Conservation (phyloP, 2,329 filamentous ascomycete genomes). For the Aspergillus quadricinctus region DNA sequence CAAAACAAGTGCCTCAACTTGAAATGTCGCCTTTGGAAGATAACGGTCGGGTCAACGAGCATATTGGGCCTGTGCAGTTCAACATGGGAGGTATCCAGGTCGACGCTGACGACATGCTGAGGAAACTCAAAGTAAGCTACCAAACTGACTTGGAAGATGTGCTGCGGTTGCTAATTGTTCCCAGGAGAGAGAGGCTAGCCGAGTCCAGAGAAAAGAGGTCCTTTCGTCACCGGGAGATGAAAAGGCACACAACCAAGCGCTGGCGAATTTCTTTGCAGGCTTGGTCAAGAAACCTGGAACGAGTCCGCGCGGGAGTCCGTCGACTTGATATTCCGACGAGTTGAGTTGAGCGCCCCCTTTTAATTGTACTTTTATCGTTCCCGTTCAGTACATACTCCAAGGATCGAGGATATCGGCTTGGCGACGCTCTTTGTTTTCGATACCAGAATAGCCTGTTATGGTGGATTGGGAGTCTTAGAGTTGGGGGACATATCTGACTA, state of each 20-base stretch:
- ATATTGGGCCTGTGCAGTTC: slow-evolving; percentile 92
- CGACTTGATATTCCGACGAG: slow-evolving; percentile 17
- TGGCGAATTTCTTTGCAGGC: slow-evolving; percentile 58
- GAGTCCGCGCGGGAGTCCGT: slow-evolving; percentile 36
- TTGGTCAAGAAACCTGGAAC: slow-evolving; percentile 50
- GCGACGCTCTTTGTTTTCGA: slow-evolving; percentile 24
- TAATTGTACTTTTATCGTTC: slow-evolving; percentile 21
- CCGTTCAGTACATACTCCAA: slow-evolving; percentile 52
- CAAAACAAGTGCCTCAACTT: slow-evolving; percentile 30
- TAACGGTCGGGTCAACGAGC: slow-evolving; percentile 58
- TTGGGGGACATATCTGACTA: background rate
- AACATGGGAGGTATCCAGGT: slow-evolving; percentile 98
- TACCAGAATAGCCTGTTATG: slow-evolving; percentile 9
- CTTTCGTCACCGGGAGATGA: slow-evolving; percentile 35
- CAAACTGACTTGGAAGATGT: background rate
- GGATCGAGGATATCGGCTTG: slow-evolving; percentile 57
- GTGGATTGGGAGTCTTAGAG: slow-evolving; percentile 11
- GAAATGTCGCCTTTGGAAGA: slow-evolving; percentile 36
- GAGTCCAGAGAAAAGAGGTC: slow-evolving; percentile 34
- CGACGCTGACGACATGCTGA: slow-evolving; percentile 88
- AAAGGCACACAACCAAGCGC: slow-evolving; percentile 55
- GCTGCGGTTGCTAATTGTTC: background rate
- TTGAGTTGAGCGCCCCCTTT: slow-evolving; percentile 4
- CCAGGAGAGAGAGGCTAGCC: slow-evolving; percentile 43
- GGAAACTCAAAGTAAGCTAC: slow-evolving; percentile 68